Base-by-base conservation (phyloP, 768 basidiomycete genomes). In the Lentinula lateritia region DNA sequence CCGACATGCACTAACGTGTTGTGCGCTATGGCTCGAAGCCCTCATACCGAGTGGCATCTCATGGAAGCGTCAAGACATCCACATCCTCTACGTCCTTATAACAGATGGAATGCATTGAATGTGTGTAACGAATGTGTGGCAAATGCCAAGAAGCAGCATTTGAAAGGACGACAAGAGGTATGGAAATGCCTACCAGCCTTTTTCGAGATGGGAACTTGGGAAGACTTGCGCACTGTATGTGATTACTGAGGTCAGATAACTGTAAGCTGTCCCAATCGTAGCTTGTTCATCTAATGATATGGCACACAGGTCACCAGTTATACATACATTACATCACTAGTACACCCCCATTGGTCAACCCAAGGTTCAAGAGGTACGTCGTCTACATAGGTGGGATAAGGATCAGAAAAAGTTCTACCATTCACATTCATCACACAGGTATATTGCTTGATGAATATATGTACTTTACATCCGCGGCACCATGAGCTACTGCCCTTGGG, bases 1-100 rank as follows among this genome's bases (percentile, higher is more conserved):
- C 70, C 73, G 0, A 58, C 42, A 9, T 80, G 78, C 55, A 52
- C 62, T 16, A 67, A 68, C 13, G 62, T 71, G 23, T 61, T 73
- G 36, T 79, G 78, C 52, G 69, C 69, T 1, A 63, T 71, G 35
- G 71, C 76, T 9, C 65, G 74, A 10, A 74, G 78, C 0, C 78
- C 78, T 6, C 73, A 75, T 64, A 72, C 75, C 5, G 77, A 80
- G 64, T 80, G 79, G 79, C 76, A 76, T 54, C 63, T 74, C n/a
- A 55, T 78, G 9, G 76, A 76, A 62, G 70, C 73, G 50, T 70
- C 68, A 38, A 72, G 71, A 52, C 54, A 73, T 35, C 70, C 78
- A 65, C 36, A 68, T 36, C 69, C 69, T 16, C 58, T 70, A 41
- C 61, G 64, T 46, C 58, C 45, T 42, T 69, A 57, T 15, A 53